phyloP scores from a whole-genome alignment of 2,329 filamentous ascomycete genomes.

The Passalora sequoiae region DNA sequence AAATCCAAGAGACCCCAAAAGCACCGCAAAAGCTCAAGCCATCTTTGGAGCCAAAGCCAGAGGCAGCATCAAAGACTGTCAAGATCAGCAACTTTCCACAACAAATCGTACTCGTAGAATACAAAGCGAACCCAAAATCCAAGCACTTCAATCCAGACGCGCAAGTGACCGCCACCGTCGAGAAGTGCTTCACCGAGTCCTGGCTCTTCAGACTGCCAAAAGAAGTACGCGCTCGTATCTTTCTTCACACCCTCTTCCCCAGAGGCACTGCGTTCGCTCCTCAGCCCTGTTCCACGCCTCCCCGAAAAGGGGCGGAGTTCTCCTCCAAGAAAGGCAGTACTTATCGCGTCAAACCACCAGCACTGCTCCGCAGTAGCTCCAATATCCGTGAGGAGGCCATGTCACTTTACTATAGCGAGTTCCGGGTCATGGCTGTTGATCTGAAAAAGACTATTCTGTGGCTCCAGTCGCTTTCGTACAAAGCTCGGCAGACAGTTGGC shows the following conservation, averaged over 20 bases:
- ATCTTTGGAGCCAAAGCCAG: background rate
- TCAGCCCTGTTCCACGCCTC: background rate
- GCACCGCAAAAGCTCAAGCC: background rate
- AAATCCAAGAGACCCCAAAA: background rate
- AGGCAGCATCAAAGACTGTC: no score
- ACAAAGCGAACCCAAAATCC: background rate
- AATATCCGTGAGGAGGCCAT: constrained; percentile 7
- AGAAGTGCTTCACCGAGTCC: constrained; percentile 1
- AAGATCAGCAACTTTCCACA: background rate
- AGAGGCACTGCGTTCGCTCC: constrained; percentile 4
- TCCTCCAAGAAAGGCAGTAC: background rate
- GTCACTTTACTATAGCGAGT: constrained; percentile 2
- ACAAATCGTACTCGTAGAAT: background rate
- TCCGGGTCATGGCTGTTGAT: background rate
- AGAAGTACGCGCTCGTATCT: background rate
- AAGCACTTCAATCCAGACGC: background rate
- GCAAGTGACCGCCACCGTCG: background rate
- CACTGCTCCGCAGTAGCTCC: background rate
- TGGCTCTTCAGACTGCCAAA: constrained; percentile 1
- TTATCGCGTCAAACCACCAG: background rate
- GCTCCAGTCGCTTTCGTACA: background rate
- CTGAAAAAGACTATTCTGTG: background rate
- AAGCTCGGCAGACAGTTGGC: background rate
- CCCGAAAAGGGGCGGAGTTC: background rate
- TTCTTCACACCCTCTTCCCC: constrained; percentile 2